phyloP scores from a whole-genome alignment of 306 rosid genomes.

The Lupinus albus region DNA sequence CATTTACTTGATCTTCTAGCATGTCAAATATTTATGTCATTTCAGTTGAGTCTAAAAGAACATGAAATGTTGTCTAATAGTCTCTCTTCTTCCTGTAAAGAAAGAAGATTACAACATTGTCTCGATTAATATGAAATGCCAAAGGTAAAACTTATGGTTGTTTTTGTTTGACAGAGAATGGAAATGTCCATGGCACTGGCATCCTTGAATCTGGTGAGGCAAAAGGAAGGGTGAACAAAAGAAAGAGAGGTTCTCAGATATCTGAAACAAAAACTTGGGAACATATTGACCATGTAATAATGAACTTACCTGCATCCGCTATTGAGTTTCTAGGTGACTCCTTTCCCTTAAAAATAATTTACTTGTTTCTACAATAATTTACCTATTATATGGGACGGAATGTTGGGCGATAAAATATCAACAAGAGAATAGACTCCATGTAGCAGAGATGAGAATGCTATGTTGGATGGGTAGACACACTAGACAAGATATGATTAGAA shows the following conservation, averaged over 20 bases:
- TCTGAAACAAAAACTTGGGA: slow-evolving; percentile 63
- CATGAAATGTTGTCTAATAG: slow-evolving; percentile 9
- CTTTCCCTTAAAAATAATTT: slow-evolving; percentile 27
- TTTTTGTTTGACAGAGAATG: slow-evolving; percentile 55
- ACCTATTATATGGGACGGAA: too few relatives aligned
- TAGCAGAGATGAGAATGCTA: too few relatives aligned
- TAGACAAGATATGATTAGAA: too few relatives aligned
- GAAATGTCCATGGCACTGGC: slow-evolving; percentile 39
- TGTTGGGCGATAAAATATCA: too few relatives aligned
- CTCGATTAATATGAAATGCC: slow-evolving; percentile 16
- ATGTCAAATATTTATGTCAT: slow-evolving; percentile 21
- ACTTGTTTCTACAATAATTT: too few relatives aligned
- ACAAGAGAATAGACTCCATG: too few relatives aligned
- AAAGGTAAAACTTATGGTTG: slow-evolving; percentile 27
- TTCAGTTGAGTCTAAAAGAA: slow-evolving; percentile 19
- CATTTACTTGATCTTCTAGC: slow-evolving; percentile 24
- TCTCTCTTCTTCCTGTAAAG: slow-evolving; percentile 18
- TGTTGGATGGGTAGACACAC: too few relatives aligned
- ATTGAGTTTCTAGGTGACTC: slow-evolving; percentile 73
- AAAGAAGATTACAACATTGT: slow-evolving; percentile 2
- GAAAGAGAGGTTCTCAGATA: slow-evolving; percentile 57
- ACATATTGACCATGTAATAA: slow-evolving; percentile 84
- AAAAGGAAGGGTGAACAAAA: slow-evolving; percentile 68
- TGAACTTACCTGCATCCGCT: slow-evolving; percentile 97
- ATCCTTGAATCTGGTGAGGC: slow-evolving; percentile 44